Percentiles rank a stretch among this genome's conserved stretches.
Conservation (phyloP, 192 early-diverging fungal genomes). For the Backusella mclennaniae region DNA sequence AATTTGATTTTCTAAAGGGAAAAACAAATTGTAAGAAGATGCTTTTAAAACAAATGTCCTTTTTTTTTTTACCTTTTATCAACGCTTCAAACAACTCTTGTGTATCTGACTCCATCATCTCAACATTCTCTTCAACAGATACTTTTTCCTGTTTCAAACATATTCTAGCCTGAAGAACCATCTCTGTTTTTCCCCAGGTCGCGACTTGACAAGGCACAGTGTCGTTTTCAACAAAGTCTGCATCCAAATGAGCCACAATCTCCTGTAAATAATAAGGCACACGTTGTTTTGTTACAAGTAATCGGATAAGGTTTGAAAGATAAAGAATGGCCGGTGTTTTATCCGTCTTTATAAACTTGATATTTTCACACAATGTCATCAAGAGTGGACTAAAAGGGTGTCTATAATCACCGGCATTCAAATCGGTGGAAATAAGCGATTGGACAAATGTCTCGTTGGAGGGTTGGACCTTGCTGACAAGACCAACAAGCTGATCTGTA, state of each 20-base stretch:
- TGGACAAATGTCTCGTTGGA: neutral
- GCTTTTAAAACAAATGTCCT: neutral
- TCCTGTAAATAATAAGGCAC: slow-evolving; percentile 22
- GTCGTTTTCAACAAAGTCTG: neutral
- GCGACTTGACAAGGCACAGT: neutral
- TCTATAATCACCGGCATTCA: slow-evolving; percentile 6
- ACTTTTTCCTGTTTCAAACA: neutral
- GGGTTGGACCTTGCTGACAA: slow-evolving; percentile 38
- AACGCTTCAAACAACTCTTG: neutral
- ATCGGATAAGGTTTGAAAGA: slow-evolving; percentile 33
- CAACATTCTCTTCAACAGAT: neutral
- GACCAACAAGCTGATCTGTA: slow-evolving; percentile 51
- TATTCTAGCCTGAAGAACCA: slow-evolving; percentile 9
- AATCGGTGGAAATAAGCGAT: slow-evolving; percentile 7
- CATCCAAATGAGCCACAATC: neutral
- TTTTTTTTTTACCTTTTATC: slow-evolving; percentile 2
- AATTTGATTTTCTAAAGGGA: slow-evolving; percentile 1
- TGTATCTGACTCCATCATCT: neutral
- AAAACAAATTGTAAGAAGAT: neutral
- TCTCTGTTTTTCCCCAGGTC: slow-evolving; percentile 2
- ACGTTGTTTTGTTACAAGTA: slow-evolving; percentile 39
- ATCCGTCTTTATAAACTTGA: slow-evolving; percentile 33
- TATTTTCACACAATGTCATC: slow-evolving; percentile 44
- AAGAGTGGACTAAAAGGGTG: slow-evolving; percentile 55
- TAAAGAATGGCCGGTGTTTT: slow-evolving; percentile 31